phyloP scores from a whole-genome alignment of 495 filamentous ascomycete genomes.

The Podospora fimiseda region DNA sequence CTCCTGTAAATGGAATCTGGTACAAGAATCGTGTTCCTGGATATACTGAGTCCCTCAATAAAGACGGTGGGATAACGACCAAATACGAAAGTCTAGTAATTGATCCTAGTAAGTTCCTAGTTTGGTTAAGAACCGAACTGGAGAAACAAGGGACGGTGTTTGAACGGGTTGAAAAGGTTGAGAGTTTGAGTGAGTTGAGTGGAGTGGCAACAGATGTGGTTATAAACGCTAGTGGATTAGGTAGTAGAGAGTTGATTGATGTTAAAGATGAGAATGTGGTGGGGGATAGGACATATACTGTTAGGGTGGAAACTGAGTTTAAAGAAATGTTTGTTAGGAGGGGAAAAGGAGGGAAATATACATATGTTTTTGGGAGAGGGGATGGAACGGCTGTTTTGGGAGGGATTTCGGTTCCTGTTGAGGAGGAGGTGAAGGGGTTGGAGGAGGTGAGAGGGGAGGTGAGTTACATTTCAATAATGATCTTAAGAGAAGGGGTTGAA shows the following conservation, averaged over 20 bases:
- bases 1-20: background rate
- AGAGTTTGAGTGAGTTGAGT: constrained; percentile 14
- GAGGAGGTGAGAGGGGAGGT: constrained; percentile 4
- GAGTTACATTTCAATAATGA: background rate
- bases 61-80: constrained; percentile 7
- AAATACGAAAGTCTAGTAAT: constrained; percentile 22
- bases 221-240: constrained; percentile 11
- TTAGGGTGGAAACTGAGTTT: constrained; percentile 7
- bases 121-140: constrained; percentile 19
- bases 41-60: background rate
- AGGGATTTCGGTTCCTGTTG: constrained; percentile 11
- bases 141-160: constrained; percentile 22
- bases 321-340: constrained; percentile 7
- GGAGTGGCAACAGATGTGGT: constrained; percentile 6
- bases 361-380: constrained; percentile 14
- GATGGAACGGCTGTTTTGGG: constrained; percentile 16
- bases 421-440: background rate
- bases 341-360: background rate
- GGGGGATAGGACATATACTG: constrained; percentile 11
- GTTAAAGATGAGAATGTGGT: constrained; percentile 11
- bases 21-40: constrained; percentile 5
- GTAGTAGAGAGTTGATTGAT: constrained; percentile 4
- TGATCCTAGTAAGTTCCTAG: constrained; percentile 22
- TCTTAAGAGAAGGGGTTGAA: background rate
- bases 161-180: constrained; percentile 12